A percentile compares a stretch with the other conserved stretches of the same genome.
phyloP scores from a whole-genome alignment of 225 moss, liverwort and hornwort species.

The Climacium dendroides region DNA sequence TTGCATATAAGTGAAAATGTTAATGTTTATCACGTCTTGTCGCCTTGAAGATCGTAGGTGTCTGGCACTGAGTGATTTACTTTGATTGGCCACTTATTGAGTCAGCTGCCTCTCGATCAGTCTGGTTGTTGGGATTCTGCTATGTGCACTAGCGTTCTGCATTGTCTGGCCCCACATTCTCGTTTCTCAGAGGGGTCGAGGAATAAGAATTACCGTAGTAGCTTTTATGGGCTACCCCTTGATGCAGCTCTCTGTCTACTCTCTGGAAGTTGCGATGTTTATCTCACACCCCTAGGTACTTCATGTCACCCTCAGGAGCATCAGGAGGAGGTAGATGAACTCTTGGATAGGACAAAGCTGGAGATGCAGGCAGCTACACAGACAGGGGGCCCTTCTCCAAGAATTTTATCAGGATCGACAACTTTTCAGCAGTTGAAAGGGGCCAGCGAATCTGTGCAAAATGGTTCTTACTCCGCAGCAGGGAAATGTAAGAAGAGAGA shows the following conservation, averaged over 20 bases:
- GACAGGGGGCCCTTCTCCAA: slow-evolving; percentile 96
- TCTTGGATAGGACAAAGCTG: slow-evolving; percentile 98
- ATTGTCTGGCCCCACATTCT: not conserved
- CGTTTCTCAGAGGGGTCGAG: not conserved
- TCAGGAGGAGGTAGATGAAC: slow-evolving; percentile 98
- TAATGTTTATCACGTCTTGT: not conserved
- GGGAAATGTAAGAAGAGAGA: slow-evolving; percentile 93
- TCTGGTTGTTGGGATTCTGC: not conserved
- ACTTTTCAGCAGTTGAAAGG: slow-evolving; percentile 67
- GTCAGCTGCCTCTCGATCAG: not conserved
- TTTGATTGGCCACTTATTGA: not conserved
- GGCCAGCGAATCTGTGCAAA: slow-evolving; percentile 51
- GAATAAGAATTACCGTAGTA: not conserved
- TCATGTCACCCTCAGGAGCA: slow-evolving; percentile 63
- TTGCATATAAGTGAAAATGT: not conserved
- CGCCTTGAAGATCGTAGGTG: not conserved
- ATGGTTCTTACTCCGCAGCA: slow-evolving; percentile 56
- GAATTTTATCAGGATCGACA: slow-evolving; percentile 79
- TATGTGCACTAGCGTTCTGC: not conserved
- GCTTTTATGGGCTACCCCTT: not conserved
- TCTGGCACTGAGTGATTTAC: not conserved
- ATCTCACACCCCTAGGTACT: slow-evolving; percentile 12
- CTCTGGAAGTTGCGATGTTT: not conserved
- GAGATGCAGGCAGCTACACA: slow-evolving; percentile 99
- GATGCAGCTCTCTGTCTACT: not conserved